These are phyloP conservation scores for Plasmodium malariae DNA, from an alignment of 169 alveolate species.

Conservation along the genomic window DNA sequence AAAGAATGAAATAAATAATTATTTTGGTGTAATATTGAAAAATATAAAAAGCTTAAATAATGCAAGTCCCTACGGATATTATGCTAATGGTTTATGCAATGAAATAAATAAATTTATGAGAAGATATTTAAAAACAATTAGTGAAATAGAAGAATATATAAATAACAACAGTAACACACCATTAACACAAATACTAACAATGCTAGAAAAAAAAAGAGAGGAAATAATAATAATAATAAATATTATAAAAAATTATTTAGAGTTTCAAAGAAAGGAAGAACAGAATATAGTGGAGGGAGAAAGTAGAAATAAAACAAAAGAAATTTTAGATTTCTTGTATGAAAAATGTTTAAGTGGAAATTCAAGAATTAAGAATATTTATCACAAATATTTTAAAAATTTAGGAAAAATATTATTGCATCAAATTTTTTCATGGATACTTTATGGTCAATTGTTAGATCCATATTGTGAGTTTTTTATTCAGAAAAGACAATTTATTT, in stretches of 20 bases:
- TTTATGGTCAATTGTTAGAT: constrained; percentile 82
- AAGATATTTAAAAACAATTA: constrained; percentile 75
- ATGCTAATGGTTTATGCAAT: constrained; percentile 78
- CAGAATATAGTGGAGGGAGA: constrained; percentile 61
- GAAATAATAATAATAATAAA: constrained; percentile 69
- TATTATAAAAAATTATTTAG: constrained; percentile 72
- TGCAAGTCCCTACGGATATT: constrained; percentile 78
- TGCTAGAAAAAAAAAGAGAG: constrained; percentile 80
- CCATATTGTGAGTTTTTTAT: constrained; percentile 82
- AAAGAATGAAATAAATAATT: constrained; percentile 57
- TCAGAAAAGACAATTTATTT: constrained; percentile 74
- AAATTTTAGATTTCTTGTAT: constrained; percentile 75
- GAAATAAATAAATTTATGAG: constrained; percentile 80
- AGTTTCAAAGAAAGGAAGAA: constrained; percentile 73
- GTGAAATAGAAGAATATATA: constrained; percentile 78
- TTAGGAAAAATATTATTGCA: constrained; percentile 74
- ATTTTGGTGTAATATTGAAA: constrained; percentile 75
- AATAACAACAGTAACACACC: constrained; percentile 81
- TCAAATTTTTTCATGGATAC: constrained; percentile 80
- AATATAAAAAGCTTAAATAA: constrained; percentile 60
- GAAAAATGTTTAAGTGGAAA: constrained; percentile 73
- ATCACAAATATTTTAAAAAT: constrained; percentile 48
- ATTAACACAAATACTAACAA: constrained; percentile 77
- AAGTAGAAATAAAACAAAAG: constrained; percentile 63
- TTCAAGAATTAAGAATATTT: constrained; percentile 48